Percentiles rank a stretch among this genome's conserved stretches.
Evolutionary conservation across 2,329 filamentous ascomycete genomes (phyloP).

Genomic region (Tricladium varicosporioides): DNA sequence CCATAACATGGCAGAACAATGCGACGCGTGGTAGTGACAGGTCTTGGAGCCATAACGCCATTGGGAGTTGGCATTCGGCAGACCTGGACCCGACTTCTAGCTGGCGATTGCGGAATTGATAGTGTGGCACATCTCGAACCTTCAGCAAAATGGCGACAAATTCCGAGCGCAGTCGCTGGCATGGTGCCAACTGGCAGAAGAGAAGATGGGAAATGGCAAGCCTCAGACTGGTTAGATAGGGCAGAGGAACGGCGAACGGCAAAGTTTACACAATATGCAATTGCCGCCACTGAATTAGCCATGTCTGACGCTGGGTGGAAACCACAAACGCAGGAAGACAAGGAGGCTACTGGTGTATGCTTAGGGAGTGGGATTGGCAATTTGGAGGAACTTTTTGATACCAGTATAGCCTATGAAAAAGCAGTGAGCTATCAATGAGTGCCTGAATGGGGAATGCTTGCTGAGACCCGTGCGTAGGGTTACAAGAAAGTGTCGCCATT

Average conservation of each 20-base stretch:
- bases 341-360: conserved; percentile 82
- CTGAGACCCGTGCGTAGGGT: conserved; percentile 53
- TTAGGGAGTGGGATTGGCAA: conserved; percentile 95
- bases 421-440: conserved; percentile 47
- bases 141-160: conserved; percentile 54
- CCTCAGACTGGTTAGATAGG: conserved; percentile 52
- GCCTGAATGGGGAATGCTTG: conserved; percentile 9
- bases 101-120: conserved; percentile 76
- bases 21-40: conserved; percentile 79
- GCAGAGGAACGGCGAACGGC: conserved; percentile 75
- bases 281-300: conserved; percentile 84
- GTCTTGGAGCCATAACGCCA: conserved; percentile 78
- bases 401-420: conserved; percentile 71
- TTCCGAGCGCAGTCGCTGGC: conserved; percentile 84
- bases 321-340: conserved; percentile 49
- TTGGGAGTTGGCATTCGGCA: conserved; percentile 74
- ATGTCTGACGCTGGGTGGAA: conserved; percentile 78
- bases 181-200: conserved; percentile 63
- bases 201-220: conserved; percentile 47
- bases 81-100: conserved; percentile 79
- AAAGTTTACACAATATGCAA: conserved; percentile 86
- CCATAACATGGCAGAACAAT: conserved; percentile 29
- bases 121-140: conserved; percentile 61
- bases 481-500: conserved; percentile 91
- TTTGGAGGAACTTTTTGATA: conserved; percentile 84